Evolutionary conservation across 768 basidiomycete genomes (phyloP).

Genomic region (Fomitopsis pulvina): DNA sequence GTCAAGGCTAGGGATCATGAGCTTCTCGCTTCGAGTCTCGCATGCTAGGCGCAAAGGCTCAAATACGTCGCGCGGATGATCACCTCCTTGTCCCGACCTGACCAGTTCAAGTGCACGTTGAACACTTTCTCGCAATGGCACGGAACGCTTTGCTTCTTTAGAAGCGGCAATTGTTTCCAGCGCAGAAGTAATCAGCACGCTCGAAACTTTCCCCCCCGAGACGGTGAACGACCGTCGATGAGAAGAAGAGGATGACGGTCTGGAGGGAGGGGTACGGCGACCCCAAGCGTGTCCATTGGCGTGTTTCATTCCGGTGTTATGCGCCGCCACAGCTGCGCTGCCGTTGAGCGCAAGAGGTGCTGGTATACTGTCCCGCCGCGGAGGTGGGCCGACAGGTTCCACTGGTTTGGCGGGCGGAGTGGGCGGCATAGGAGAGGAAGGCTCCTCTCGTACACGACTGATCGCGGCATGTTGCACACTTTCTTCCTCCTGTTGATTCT

Average conservation of each 20-base stretch:
- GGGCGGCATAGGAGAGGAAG: constrained; percentile 10
- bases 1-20: constrained; percentile 95
- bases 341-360: constrained; percentile 10
- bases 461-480: too few species aligned
- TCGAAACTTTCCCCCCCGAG: constrained; percentile 65
- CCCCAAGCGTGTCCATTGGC: constrained; percentile 10
- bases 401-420: constrained; percentile 21
- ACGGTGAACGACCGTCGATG: constrained; percentile 32
- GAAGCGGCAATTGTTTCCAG: constrained; percentile 82
- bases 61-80: constrained; percentile 81
- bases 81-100: constrained; percentile 65
- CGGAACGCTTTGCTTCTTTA: constrained; percentile 80
- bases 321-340: constrained; percentile 5
- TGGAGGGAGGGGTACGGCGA: constrained; percentile 11
- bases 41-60: constrained; percentile 95
- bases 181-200: constrained; percentile 77
- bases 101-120: constrained; percentile 80
- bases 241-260: constrained; percentile 14
- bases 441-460: not conserved
- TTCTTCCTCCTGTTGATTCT: not conserved
- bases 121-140: constrained; percentile 76
- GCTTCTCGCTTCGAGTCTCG: constrained; percentile 88
- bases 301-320: constrained; percentile 11
- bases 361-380: constrained; percentile 20
- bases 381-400: constrained; percentile 11